A percentile compares a stretch with the other conserved stretches of the same genome.
These are phyloP conservation scores for Torulaspora globosa DNA, from an alignment of 1,139 yeast genomes.

Conservation along the genomic window DNA sequence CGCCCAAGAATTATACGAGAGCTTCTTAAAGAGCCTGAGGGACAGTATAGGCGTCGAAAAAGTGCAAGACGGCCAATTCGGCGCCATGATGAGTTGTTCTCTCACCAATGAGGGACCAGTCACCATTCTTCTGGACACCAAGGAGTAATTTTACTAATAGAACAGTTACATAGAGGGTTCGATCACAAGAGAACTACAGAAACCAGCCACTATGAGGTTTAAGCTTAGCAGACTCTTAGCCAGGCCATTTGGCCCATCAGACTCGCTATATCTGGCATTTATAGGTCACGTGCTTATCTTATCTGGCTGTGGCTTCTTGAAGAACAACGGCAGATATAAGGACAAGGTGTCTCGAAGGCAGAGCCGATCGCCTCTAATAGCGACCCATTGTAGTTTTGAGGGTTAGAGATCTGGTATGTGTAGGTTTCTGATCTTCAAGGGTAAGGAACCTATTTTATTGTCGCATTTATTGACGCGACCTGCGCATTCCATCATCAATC, in stretches of 20 bases:
- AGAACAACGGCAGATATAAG: neutral
- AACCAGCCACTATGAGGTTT: too few species aligned
- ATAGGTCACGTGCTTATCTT: neutral
- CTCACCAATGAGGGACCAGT: constrained; percentile 65
- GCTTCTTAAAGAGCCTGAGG: constrained; percentile 49
- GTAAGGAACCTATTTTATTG: constrained; percentile 75
- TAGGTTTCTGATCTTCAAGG: constrained; percentile 40
- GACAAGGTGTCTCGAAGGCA: neutral
- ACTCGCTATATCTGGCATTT: neutral
- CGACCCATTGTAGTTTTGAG: neutral
- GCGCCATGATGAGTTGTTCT: constrained; percentile 95
- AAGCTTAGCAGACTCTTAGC: neutral
- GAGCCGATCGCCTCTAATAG: neutral
- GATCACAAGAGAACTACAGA: too few species aligned
- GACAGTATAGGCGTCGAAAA: constrained; percentile 55
- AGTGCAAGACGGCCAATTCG: constrained; percentile 85
- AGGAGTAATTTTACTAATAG: constrained; percentile 18
- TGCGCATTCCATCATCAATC: constrained; percentile 95
- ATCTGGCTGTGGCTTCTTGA: constrained; percentile 1
- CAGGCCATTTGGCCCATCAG: neutral
- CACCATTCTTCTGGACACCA: constrained; percentile 40
- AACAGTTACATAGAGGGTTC: neutral
- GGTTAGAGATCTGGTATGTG: constrained; percentile 26
- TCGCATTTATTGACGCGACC: constrained; percentile 89
- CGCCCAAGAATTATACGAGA: constrained; percentile 65